phyloP scores from a whole-genome alignment of 1,139 yeast genomes.

The Blastobotrys arbuscula region DNA sequence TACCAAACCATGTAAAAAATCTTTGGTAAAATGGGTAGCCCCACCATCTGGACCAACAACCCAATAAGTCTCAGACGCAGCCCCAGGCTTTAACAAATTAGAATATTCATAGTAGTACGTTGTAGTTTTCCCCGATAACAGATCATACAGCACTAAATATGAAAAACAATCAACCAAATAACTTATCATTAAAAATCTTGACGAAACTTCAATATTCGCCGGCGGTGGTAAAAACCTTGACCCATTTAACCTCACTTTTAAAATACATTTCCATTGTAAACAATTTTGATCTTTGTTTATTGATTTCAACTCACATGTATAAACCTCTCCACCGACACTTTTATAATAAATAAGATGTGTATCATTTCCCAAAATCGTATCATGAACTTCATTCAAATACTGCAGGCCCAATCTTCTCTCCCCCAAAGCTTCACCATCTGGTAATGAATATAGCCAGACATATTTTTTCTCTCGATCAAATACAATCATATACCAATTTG shows the following conservation, averaged over 20 bases:
- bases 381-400: background rate
- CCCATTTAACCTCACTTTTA: background rate
- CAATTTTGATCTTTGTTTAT: background rate
- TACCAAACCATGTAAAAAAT: background rate
- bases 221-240: background rate
- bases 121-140: background rate
- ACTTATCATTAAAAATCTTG: background rate
- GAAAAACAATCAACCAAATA: background rate
- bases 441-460: background rate
- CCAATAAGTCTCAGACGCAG: background rate
- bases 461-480: background rate
- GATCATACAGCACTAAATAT: background rate
- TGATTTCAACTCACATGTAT: background rate
- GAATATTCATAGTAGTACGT: background rate
- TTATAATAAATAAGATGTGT: background rate
- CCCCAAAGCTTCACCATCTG: background rate
- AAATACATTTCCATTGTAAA: background rate
- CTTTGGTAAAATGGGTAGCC: background rate
- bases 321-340: background rate
- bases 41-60: background rate
- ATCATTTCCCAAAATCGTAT: background rate
- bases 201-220: background rate
- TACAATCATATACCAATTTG: background rate
- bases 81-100: background rate
- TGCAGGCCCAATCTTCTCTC: background rate